Conservation (phyloP, 345 rosid genomes). For the Pistacia integerrima region DNA sequence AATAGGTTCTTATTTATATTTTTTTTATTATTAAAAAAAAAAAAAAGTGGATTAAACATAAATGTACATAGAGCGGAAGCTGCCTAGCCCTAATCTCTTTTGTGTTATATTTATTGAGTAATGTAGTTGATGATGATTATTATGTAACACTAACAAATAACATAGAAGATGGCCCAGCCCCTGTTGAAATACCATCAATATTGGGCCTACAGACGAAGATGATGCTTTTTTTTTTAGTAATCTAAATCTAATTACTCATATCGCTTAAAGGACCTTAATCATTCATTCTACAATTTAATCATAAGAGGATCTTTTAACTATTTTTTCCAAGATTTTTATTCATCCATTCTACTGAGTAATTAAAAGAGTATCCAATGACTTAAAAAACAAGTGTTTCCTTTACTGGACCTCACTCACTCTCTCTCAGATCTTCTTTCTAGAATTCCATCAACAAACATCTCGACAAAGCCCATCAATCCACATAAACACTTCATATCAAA, state of each 20-base stretch:
- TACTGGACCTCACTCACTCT: background rate
- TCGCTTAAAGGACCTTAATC: constrained; percentile 20
- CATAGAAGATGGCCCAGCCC: too few species aligned
- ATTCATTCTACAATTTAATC: constrained; percentile 10
- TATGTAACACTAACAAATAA: too few species aligned
- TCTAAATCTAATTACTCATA: background rate
- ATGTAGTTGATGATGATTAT: too few species aligned
- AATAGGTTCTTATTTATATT: too few species aligned
- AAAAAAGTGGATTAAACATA: too few species aligned
- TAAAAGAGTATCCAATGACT: constrained; percentile 31
- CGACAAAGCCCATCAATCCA: background rate
- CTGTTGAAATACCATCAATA: too few species aligned
- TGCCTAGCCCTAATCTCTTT: too few species aligned
- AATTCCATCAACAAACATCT: background rate
- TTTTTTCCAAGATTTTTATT: constrained; percentile 10
- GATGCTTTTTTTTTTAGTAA: too few species aligned
- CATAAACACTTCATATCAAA: background rate
- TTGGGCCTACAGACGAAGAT: too few species aligned
- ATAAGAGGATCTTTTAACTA: constrained; percentile 13
- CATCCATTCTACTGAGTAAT: constrained; percentile 10
- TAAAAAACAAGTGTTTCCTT: background rate
- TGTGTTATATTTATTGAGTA: too few species aligned
- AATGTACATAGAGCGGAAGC: too few species aligned
- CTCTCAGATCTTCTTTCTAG: background rate
- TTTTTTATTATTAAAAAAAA: too few species aligned